Evolutionary conservation across 2,329 filamentous ascomycete species (phyloP).

Genomic region (Hymenoscyphus fructigenus): DNA sequence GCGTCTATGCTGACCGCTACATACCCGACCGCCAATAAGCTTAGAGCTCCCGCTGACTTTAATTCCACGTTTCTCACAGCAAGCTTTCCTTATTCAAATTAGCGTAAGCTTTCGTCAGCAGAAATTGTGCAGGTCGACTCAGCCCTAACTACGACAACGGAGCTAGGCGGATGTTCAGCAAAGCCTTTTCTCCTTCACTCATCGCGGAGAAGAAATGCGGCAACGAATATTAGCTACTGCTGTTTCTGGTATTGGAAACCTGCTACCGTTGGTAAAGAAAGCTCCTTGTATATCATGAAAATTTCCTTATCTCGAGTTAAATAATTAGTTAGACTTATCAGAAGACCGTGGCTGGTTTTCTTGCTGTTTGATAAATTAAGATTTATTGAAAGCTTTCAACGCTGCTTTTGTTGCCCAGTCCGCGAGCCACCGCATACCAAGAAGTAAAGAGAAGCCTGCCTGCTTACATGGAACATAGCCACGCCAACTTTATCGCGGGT

Average conservation of each 20-base stretch:
- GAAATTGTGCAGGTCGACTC: background rate
- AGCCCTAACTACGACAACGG: background rate
- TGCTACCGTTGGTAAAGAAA: no score
- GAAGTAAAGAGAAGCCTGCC: background rate
- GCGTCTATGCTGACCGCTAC: conserved; percentile 3
- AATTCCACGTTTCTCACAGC: background rate
- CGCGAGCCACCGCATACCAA: background rate
- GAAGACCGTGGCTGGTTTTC: no score
- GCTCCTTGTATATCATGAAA: no score
- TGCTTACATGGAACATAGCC: conserved; percentile 6
- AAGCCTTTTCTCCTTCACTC: background rate
- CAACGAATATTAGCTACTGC: background rate
- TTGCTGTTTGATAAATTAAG: background rate
- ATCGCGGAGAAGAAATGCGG: background rate
- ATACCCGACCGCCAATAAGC: background rate
- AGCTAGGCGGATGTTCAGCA: background rate
- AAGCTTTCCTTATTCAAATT: background rate
- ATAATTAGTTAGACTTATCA: no score
- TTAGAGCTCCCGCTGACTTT: background rate
- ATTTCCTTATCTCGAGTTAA: no score
- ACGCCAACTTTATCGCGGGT: background rate
- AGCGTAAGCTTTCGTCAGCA: background rate
- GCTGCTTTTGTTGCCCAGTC: background rate
- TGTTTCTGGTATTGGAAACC: background rate
- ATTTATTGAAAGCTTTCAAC: background rate